A percentile compares a stretch with the other conserved stretches of the same genome.
These are phyloP conservation scores for Diaporthe sp. DNA, from an alignment of 2,329 filamentous ascomycete genomes.

Conservation along the genomic window DNA sequence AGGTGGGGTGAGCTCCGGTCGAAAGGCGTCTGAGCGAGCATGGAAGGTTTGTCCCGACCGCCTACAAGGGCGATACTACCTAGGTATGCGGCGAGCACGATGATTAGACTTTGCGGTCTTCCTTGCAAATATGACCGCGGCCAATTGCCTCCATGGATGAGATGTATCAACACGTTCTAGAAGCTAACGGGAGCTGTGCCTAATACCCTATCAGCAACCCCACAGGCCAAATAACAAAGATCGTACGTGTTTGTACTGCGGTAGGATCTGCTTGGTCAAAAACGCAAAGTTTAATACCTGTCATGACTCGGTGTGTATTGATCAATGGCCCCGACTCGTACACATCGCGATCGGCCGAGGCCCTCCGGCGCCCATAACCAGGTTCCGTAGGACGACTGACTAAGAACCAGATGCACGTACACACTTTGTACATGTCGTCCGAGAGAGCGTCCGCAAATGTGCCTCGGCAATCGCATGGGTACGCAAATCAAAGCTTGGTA, in stretches of 20 bases:
- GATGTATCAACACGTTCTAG: slow-evolving; percentile 3
- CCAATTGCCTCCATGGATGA: not conserved
- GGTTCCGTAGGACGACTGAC: slow-evolving; percentile 16
- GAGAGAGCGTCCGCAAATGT: not conserved
- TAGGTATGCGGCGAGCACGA: not conserved
- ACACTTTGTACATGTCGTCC: not conserved
- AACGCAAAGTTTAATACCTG: slow-evolving; percentile 6
- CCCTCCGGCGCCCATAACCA: not conserved
- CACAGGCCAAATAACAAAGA: not conserved
- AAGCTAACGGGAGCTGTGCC: not conserved
- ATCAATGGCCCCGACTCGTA: not conserved
- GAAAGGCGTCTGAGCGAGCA: slow-evolving; percentile 6
- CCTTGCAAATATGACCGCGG: not conserved
- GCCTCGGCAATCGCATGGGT: not conserved
- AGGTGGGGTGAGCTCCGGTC: not conserved
- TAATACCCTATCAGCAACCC: not conserved
- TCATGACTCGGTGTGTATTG: slow-evolving; percentile 3
- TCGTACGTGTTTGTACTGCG: not conserved
- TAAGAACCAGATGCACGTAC: not conserved
- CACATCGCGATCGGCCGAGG: slow-evolving; percentile 7
- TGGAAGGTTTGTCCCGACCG: slow-evolving; percentile 4
- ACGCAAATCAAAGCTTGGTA: not conserved
- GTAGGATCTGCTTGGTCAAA: not conserved
- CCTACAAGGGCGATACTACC: not conserved
- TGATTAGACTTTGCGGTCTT: not conserved